phyloP scores from a whole-genome alignment of 192 early-diverging fungal species.

The Rhizoclosmatium globosum region DNA sequence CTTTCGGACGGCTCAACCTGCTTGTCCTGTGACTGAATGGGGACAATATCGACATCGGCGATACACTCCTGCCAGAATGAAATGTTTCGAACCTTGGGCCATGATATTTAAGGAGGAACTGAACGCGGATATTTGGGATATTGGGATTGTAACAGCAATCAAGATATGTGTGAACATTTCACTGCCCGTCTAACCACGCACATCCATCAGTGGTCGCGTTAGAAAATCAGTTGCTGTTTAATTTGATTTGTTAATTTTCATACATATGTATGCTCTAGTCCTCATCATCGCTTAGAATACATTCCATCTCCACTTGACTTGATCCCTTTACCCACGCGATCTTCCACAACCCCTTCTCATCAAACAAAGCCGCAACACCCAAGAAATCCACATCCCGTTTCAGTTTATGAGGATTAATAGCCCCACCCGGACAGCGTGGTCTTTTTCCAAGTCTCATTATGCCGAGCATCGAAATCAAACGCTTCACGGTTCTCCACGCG shows the following conservation, averaged over 20 bases:
- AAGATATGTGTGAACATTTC: not conserved
- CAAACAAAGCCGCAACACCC: constrained; percentile 6
- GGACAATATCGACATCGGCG: not conserved
- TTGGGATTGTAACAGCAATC: not conserved
- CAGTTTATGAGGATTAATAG: constrained; percentile 21
- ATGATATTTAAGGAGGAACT: not conserved
- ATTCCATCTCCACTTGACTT: not conserved
- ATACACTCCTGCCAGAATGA: not conserved
- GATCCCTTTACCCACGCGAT: not conserved
- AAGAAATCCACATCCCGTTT: constrained; percentile 8
- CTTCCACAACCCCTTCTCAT: not conserved
- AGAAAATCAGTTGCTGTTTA: not conserved
- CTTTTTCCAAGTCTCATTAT: not conserved
- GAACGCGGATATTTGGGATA: not conserved
- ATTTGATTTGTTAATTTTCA: not conserved
- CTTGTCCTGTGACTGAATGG: not conserved
- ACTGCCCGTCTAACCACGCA: not conserved
- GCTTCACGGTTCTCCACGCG: not conserved
- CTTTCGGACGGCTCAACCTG: not conserved
- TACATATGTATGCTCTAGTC: too few relatives aligned
- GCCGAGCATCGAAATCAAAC: not conserved
- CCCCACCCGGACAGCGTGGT: not conserved
- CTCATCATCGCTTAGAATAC: too few relatives aligned
- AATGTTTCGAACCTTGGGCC: not conserved
- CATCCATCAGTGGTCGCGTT: not conserved